Conservation (phyloP, 2,329 filamentous ascomycete genomes). For the Aschersonia sp. region DNA sequence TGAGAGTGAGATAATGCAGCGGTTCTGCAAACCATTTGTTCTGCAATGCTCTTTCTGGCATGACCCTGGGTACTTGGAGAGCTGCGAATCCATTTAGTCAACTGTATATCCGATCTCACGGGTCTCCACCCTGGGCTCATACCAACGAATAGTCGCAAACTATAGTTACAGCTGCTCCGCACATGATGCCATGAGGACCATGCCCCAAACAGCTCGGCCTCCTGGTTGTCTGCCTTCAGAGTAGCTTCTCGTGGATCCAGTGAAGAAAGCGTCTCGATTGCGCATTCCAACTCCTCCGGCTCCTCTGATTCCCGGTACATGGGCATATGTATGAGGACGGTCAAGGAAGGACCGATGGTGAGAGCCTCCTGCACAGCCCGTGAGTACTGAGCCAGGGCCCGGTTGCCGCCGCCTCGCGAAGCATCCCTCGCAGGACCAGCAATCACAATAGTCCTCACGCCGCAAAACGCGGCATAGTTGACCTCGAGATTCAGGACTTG, state of each 20-base stretch:
- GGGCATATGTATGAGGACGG: conserved; percentile 66
- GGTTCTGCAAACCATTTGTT: conserved; percentile 58
- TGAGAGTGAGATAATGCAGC: conserved; percentile 44
- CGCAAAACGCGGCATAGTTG: conserved; percentile 91
- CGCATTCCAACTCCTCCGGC: conserved; percentile 30
- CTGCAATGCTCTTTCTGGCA: conserved; percentile 46
- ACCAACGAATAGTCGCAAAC: conserved; percentile 69
- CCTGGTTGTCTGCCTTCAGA: conserved; percentile 20
- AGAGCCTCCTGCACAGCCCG: conserved; percentile 73
- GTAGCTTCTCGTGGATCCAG: conserved; percentile 16
- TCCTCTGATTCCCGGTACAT: conserved; percentile 57
- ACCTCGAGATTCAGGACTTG: conserved; percentile 86
- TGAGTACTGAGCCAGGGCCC: conserved; percentile 60
- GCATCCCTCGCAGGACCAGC: conserved; percentile 59
- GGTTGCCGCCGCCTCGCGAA: conserved; percentile 31
- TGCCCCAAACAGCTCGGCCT: conserved; percentile 57
- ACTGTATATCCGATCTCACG: no score
- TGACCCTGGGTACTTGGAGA: conserved; percentile 39
- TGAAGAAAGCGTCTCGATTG: conserved; percentile 35
- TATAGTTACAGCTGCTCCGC: conserved; percentile 74
- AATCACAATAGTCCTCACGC: conserved; percentile 69
- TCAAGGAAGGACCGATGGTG: conserved; percentile 58
- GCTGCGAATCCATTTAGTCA: conserved; percentile 19
- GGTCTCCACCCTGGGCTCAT: conserved; percentile 23
- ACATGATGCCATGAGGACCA: conserved; percentile 96